phyloP scores from a whole-genome alignment of 306 rosid species.

The Vigna nakashimae region DNA sequence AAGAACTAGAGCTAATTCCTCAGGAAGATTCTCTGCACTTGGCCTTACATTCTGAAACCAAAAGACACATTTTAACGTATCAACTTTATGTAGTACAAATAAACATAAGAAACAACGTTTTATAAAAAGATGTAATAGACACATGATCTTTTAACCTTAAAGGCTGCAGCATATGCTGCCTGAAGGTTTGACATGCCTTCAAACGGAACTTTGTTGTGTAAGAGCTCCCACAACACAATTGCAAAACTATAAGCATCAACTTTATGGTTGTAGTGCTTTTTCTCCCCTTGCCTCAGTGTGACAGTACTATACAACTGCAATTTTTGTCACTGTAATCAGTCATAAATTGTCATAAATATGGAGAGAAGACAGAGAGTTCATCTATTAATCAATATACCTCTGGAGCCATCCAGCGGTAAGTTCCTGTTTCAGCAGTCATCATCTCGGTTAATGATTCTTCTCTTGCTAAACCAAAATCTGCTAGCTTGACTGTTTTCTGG shows the following conservation, averaged over 20 bases:
- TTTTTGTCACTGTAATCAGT: slow-evolving; percentile 41
- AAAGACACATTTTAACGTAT: not conserved
- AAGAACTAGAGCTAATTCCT: slow-evolving; percentile 71
- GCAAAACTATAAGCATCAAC: slow-evolving; percentile 97
- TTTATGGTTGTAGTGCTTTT: slow-evolving; percentile 95
- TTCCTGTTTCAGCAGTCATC: slow-evolving; percentile 99
- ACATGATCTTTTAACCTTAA: slow-evolving; percentile 61
- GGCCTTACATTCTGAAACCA: slow-evolving; percentile 92
- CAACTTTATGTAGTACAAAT: not conserved
- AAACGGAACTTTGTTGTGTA: slow-evolving; percentile 91
- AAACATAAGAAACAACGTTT: slow-evolving; percentile 23
- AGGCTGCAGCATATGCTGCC: slow-evolving; percentile 97
- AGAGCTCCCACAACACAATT: slow-evolving; percentile 95
- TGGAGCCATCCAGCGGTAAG: slow-evolving; percentile 99
- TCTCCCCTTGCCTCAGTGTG: slow-evolving; percentile 94
- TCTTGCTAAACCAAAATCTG: slow-evolving; percentile 96
- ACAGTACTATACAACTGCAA: slow-evolving; percentile 91
- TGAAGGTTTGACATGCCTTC: slow-evolving; percentile 99
- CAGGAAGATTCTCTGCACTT: slow-evolving; percentile 80
- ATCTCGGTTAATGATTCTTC: slow-evolving; percentile 94
- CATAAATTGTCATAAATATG: slow-evolving; percentile 7
- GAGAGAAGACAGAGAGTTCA: slow-evolving; percentile 22
- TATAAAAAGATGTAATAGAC: slow-evolving; percentile 1
- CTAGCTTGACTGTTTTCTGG: slow-evolving; percentile 81
- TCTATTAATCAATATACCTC: slow-evolving; percentile 61